Evolutionary conservation across 495 filamentous ascomycete genomes (phyloP), one percentile per base, ranked within the genome.

Genomic region (Paragyromitra xinjiangensis): DNA sequence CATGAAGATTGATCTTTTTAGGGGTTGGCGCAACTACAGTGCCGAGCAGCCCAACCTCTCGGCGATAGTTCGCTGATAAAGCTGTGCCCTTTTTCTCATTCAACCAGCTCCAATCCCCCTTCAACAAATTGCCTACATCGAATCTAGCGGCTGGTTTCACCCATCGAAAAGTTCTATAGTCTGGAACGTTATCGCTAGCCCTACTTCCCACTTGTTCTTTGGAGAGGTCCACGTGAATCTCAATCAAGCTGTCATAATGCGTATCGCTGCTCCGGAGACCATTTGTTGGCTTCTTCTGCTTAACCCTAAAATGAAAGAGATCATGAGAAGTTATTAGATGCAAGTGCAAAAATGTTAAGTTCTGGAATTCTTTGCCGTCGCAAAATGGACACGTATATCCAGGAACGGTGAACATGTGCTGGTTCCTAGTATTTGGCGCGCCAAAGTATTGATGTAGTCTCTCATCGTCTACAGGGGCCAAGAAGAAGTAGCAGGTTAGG

Each of bases 21-120:
- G 29, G 58, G 37, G 37, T 22, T 39, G 50, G 44, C 11, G 48
- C 44, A 11, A 48, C 64, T 58, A 44, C 53, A n/a, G 19, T 55
- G 37, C 45, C 56, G 6, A 19, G 40, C 16, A 50, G 61, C 44
- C 53, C 51, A 37, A 53, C 48, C 26, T 80, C 71, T 26, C 50
- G 65, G 39, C 75, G 76, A 48, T 75, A 68, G 39, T 80, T 71
- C 51, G 53, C 66, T 1, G 62, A 42, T 3, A 65, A 26, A 26
- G 65, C 53, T 11, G 69, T 63, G 37, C 62, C 51, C 29, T 64
- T 80, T 50, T 80, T 82, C 26, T 82, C 80, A 55, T 80, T 82
- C 19, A 80, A 51, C 81, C 81, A 82, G 44, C 69, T 74, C 81
- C 81, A 82, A 45, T 81, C 73, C 6, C 81, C 81, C 61, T 75